Conservation (phyloP, 805 yeast genomes). For the Kodamaea neixiangensis region DNA sequence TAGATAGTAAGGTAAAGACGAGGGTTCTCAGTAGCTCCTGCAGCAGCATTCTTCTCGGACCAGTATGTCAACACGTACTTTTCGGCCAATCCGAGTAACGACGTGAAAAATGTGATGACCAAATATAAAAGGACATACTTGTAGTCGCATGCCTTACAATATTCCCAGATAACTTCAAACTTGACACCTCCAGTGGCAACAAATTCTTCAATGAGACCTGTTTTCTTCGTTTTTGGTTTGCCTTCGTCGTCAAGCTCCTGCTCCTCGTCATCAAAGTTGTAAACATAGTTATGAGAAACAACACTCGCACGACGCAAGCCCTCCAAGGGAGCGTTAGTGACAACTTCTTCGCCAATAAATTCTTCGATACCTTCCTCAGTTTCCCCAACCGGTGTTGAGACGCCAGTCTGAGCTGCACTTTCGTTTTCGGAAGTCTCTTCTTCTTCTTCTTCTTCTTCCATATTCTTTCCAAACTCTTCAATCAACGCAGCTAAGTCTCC, state of each 20-base stretch:
- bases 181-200: slow-evolving; percentile 64
- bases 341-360: slow-evolving; percentile 8
- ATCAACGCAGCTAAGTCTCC: slow-evolving; percentile 25
- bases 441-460: slow-evolving; percentile 9
- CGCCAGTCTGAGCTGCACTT: not conserved
- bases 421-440: slow-evolving; percentile 5
- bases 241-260: slow-evolving; percentile 14
- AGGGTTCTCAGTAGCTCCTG: slow-evolving; percentile 43
- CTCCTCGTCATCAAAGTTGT: slow-evolving; percentile 20
- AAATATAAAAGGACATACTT: slow-evolving; percentile 26
- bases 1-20: slow-evolving; percentile 53
- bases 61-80: slow-evolving; percentile 70
- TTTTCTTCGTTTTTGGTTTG: slow-evolving; percentile 12
- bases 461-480: slow-evolving; percentile 22
- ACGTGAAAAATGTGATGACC: slow-evolving; percentile 43
- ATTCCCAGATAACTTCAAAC: slow-evolving; percentile 51
- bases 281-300: slow-evolving; percentile 25
- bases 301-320: slow-evolving; percentile 22
- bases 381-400: slow-evolving; percentile 1
- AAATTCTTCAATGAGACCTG: slow-evolving; percentile 27
- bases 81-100: slow-evolving; percentile 40
- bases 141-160: slow-evolving; percentile 55
- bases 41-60: slow-evolving; percentile 56
- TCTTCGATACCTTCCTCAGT: slow-evolving; percentile 8
- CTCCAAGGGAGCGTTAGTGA: slow-evolving; percentile 1